Evolutionary conservation across 345 rosid species (phyloP).

Genomic region (Hibiscus tridactylites): DNA sequence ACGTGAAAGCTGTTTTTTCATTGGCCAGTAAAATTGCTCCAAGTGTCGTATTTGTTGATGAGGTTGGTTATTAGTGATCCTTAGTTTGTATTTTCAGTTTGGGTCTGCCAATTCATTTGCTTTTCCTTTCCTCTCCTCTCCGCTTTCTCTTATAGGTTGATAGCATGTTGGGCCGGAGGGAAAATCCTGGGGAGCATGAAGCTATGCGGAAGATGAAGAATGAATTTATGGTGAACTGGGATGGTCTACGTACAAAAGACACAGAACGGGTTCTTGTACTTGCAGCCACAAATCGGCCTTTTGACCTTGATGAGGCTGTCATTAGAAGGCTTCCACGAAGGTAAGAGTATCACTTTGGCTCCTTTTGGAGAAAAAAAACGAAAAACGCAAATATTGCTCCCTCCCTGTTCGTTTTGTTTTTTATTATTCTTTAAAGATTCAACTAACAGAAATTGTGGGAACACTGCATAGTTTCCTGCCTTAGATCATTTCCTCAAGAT

Average conservation of each 20-base stretch:
- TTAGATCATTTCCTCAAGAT: background rate
- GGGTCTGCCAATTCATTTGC: background rate
- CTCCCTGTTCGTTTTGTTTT: too few species aligned
- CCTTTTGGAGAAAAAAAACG: background rate
- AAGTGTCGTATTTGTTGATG: slow-evolving; percentile 84
- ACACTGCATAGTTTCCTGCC: background rate
- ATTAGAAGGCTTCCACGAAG: slow-evolving; percentile 85
- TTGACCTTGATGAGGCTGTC: slow-evolving; percentile 97
- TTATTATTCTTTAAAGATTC: background rate
- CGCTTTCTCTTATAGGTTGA: slow-evolving; percentile 52
- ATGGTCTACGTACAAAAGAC: slow-evolving; percentile 75
- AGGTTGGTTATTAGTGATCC: slow-evolving; percentile 37
- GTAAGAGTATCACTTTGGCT: slow-evolving; percentile 18
- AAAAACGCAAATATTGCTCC: background rate
- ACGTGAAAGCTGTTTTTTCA: slow-evolving; percentile 84
- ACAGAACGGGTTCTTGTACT: slow-evolving; percentile 83
- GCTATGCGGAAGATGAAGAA: slow-evolving; percentile 88
- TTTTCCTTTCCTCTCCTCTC: background rate
- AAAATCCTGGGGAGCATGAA: slow-evolving; percentile 81
- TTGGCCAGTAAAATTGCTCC: slow-evolving; percentile 89
- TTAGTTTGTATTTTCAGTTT: slow-evolving; percentile 5
- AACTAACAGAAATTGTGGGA: background rate
- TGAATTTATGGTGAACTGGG: slow-evolving; percentile 97
- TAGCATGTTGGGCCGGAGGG: slow-evolving; percentile 93
- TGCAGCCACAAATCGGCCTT: slow-evolving; percentile 94